Evolutionary conservation across 352 stramenopile species (phyloP), one percentile per base, ranked within the genome.

Genomic region (Pythium aphanidermatum): DNA sequence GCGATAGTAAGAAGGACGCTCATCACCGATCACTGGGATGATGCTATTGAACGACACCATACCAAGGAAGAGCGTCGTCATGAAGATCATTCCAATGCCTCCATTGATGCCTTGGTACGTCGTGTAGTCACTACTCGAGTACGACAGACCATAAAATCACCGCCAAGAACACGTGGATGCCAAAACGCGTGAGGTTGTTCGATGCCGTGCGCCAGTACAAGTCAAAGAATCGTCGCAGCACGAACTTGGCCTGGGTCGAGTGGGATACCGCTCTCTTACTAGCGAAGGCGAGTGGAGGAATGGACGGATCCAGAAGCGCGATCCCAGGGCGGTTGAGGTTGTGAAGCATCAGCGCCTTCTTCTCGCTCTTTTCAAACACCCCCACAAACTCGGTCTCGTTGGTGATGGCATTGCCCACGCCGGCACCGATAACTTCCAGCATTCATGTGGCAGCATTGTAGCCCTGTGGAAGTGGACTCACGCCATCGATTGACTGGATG

Each of bases 1-100:
- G 13, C 82, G 63, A 63, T 96, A 96, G 37, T 86, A 97, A 21
- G 77, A 74, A 19, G 76, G 69, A n/a, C 88, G 46, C 51, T 93
- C 74, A 25, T 66, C 61, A 52, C 76, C 53, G 40, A 88, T 70
- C 5, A 88, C 52, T 5, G 81, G 65, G 5, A 93, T 43, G 0
- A 83, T 61, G 2, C 62, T 82, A 21, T 78, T 70, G 40, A 94
- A 81, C 13, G 68, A 66, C 9, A 86, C 68, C 17, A 92, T 63
- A 2, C 68, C 68, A 21, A 86, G 56, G 36, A 96, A 95, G 21
- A 75, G 33, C 0, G 76, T 76, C 0, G 73, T 62, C 2, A 72
- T 59, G 55, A 90, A 96, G 16, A 95, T 66, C 16, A 94, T 71
- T n/a, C 70, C 68, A 23, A 89, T 26, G 21, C 57, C 60, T 10